These are phyloP conservation scores for Candida freyschussii DNA, from an alignment of 1,139 yeast genomes.

Conservation along the genomic window DNA sequence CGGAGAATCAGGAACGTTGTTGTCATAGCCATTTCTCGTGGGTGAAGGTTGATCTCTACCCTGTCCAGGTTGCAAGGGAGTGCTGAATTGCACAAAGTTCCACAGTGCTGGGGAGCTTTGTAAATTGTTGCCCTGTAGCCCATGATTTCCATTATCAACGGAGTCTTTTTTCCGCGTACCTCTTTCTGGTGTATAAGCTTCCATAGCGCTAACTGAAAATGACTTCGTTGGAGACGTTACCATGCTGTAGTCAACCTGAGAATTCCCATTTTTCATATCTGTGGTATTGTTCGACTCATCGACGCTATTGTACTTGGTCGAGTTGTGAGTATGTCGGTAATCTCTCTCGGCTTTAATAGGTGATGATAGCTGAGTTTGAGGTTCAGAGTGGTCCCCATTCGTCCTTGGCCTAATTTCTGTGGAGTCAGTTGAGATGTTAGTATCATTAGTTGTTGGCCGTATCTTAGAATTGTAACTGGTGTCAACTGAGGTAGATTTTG, in stretches of 20 bases:
- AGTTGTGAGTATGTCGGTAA: not conserved
- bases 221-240: slow-evolving; percentile 39
- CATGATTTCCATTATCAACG: slow-evolving; percentile 13
- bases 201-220: slow-evolving; percentile 53
- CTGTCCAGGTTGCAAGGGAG: slow-evolving; percentile 42
- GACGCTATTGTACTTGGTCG: slow-evolving; percentile 7
- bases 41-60: slow-evolving; percentile 16
- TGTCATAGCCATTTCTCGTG: slow-evolving; percentile 15
- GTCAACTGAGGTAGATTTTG: too few species aligned
- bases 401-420: slow-evolving; percentile 15
- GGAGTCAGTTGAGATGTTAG: slow-evolving; percentile 15
- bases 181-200: slow-evolving; percentile 80
- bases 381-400: slow-evolving; percentile 8
- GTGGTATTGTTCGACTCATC: slow-evolving; percentile 11
- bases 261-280: slow-evolving; percentile 9
- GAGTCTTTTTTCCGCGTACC: slow-evolving; percentile 38
- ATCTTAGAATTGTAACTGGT: slow-evolving; percentile 2
- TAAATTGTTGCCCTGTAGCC: slow-evolving; percentile 20
- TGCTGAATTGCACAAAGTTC: slow-evolving; percentile 74
- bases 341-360: slow-evolving; percentile 27
- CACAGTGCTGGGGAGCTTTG: slow-evolving; percentile 71
- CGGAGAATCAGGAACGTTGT: slow-evolving; percentile 20
- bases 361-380: slow-evolving; percentile 28
- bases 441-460: slow-evolving; percentile 23
- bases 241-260: slow-evolving; percentile 19